phyloP scores from a whole-genome alignment of 768 basidiomycete genomes.

The Tylopilus sp. region DNA sequence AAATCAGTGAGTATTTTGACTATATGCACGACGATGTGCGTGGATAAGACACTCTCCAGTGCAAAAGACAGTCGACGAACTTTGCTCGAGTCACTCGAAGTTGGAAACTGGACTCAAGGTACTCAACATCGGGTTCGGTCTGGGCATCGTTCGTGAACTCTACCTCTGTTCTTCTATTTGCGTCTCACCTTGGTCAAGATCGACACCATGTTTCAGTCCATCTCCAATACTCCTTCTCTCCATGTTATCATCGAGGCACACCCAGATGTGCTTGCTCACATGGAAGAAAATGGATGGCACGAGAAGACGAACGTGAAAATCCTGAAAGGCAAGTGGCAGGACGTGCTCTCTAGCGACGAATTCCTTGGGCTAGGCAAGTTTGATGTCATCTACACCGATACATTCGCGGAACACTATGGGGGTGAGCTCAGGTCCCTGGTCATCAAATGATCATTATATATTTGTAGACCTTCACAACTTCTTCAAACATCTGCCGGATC shows the following conservation, averaged over 20 bases:
- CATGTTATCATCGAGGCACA: slow-evolving; percentile 97
- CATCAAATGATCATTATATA: not conserved
- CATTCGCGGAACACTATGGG: slow-evolving; percentile 84
- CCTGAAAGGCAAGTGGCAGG: slow-evolving; percentile 93
- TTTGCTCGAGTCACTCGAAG: slow-evolving; percentile 55
- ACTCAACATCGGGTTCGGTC: slow-evolving; percentile 90
- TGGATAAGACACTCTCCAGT: slow-evolving; percentile 42
- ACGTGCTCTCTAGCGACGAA: slow-evolving; percentile 60
- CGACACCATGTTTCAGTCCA: slow-evolving; percentile 73
- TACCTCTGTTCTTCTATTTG: not conserved
- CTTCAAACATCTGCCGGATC: slow-evolving; percentile 75
- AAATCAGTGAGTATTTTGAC: slow-evolving; percentile 55
- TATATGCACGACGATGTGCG: not conserved
- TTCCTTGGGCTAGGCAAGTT: slow-evolving; percentile 71
- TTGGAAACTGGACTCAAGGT: slow-evolving; percentile 51
- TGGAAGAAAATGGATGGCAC: slow-evolving; percentile 76
- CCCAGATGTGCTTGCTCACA: slow-evolving; percentile 82
- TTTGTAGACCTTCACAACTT: slow-evolving; percentile 69
- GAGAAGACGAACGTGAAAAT: slow-evolving; percentile 72
- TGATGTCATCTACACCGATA: slow-evolving; percentile 89
- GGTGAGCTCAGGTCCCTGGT: slow-evolving; percentile 40
- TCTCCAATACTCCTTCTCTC: slow-evolving; percentile 53
- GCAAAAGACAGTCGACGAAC: slow-evolving; percentile 67
- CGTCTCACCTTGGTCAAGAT: slow-evolving; percentile 48
- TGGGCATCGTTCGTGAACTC: slow-evolving; percentile 69